A percentile compares a stretch with the other conserved stretches of the same genome.
phyloP scores from a whole-genome alignment of 2,329 filamentous ascomycete genomes.

The Fusarium marasasianum region DNA sequence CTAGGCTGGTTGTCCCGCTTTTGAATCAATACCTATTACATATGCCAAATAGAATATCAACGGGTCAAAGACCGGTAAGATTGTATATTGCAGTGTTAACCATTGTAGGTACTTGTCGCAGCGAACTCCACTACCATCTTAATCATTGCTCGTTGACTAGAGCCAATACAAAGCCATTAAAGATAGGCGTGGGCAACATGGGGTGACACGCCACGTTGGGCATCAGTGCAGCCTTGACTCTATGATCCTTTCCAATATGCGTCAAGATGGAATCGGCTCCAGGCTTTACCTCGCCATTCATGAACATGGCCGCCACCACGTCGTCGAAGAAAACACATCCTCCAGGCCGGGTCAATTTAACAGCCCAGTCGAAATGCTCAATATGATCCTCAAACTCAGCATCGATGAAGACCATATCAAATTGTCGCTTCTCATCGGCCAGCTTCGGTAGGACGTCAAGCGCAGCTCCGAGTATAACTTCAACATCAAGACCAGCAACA shows the following conservation, averaged over 20 bases:
- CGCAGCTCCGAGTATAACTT: conserved; percentile 56
- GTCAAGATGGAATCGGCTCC: conserved; percentile 32
- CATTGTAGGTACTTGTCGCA: accelerated
- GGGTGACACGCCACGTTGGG: conserved; percentile 12
- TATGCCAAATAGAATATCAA: not conserved
- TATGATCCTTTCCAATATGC: conserved; percentile 35
- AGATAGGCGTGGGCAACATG: not conserved
- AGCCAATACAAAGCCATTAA: not conserved
- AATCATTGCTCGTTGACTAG: not conserved
- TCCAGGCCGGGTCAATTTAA: conserved; percentile 51
- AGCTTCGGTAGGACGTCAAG: conserved; percentile 52
- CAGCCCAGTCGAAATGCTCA: conserved; percentile 58
- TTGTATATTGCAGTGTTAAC: not conserved
- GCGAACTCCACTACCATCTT: no score
- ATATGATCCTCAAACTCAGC: conserved; percentile 61
- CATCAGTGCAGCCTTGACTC: conserved; percentile 41
- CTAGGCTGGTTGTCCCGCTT: no score
- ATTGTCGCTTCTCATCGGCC: conserved; percentile 52
- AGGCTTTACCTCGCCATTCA: not conserved
- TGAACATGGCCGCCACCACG: conserved; percentile 48
- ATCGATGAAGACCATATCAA: conserved; percentile 64
- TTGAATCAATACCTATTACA: no score
- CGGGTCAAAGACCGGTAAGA: no score
- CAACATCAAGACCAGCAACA: conserved; percentile 51
- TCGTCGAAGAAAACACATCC: conserved; percentile 61